A percentile compares a stretch with the other conserved stretches of the same genome.
Conservation (phyloP, 2,329 filamentous ascomycete species). For the Venturia nashicola region DNA sequence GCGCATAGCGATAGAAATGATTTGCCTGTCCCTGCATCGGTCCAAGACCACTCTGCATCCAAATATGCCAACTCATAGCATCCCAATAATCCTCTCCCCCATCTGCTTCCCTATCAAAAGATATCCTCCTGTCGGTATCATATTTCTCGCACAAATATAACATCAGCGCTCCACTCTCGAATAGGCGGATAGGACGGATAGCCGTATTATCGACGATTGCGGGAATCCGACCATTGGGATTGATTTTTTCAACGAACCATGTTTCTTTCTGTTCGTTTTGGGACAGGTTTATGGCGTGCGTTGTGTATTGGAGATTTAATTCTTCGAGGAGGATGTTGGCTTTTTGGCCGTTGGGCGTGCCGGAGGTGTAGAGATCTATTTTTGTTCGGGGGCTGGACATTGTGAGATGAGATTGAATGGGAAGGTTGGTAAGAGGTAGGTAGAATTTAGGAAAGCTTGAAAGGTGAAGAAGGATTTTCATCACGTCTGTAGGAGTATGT, state of each 20-base stretch:
- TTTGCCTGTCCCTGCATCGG: conserved; percentile 78
- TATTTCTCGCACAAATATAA: conserved; percentile 33
- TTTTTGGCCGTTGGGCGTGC: conserved; percentile 86
- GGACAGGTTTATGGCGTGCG: conserved; percentile 55
- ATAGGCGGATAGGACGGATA: conserved; percentile 18
- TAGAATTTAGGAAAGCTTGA: background rate
- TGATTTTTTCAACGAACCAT: conserved; percentile 75
- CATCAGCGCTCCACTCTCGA: conserved; percentile 35
- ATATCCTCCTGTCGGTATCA: conserved; percentile 27
- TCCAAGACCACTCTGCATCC: conserved; percentile 43
- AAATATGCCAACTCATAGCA: conserved; percentile 33
- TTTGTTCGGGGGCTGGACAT: conserved; percentile 30
- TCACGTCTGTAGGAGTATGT: background rate
- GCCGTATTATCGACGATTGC: conserved; percentile 69
- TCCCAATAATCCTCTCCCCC: conserved; percentile 29
- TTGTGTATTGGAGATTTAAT: conserved; percentile 56
- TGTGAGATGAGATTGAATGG: background rate
- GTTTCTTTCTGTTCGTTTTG: conserved; percentile 73
- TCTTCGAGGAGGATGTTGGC: conserved; percentile 26
- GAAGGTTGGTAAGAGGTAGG: background rate
- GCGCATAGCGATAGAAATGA: conserved; percentile 73
- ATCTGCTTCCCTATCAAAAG: conserved; percentile 25
- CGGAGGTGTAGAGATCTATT: conserved; percentile 70
- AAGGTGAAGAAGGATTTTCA: background rate
- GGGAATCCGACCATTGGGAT: conserved; percentile 86